Base-by-base conservation (phyloP, 495 filamentous ascomycete genomes). In the Tuber brumale region DNA sequence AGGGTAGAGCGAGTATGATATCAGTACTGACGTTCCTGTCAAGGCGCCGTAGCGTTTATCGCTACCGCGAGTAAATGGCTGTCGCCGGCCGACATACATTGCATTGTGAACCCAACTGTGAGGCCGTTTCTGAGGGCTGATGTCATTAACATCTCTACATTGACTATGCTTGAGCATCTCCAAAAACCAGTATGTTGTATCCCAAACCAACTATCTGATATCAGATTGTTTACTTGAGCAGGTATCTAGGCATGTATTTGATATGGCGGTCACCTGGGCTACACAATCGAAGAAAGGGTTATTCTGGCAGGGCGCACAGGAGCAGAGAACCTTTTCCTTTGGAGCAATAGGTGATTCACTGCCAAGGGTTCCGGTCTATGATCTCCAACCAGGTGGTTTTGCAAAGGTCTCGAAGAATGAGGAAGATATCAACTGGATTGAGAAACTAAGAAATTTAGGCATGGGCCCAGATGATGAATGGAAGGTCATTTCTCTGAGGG, bases 371-470 rank as follows among this genome's bases (percentile, higher is more conserved):
- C 80, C 79, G 76, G 72, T 79, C 82, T 57, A 75, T 51, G 76
- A 86, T 75, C 75, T 84, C 10, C 75, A 75, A 35, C 74, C 81
- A 43, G 85, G 85, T 74, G 83, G 85, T 69, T 80, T 89, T 42
- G 85, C 83, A 71, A 89, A 86, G 81, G 80, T 89, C 1, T 78
- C 87, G 0, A 94, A 89, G 81, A 97, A 95, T 80, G 94, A 97
- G n/a, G 95, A 97, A 83, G 96, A 99, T 83, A 94, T 97, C 74
- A 90, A 94, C 81, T 99, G 96, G 96, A 86, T 99, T n/a, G 85
- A 86, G 31, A 89, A 92, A 72, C 85, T 99, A 44, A 88, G 93
- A 44, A 94, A 92, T 76, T 88, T 95, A 51, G 95, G 95, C 0
- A 92, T 99, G 88, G 84, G 86, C 2, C 76, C 85, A 0, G 94